phyloP scores from a whole-genome alignment of 2,329 filamentous ascomycete genomes.

The Knufia fluminis region DNA sequence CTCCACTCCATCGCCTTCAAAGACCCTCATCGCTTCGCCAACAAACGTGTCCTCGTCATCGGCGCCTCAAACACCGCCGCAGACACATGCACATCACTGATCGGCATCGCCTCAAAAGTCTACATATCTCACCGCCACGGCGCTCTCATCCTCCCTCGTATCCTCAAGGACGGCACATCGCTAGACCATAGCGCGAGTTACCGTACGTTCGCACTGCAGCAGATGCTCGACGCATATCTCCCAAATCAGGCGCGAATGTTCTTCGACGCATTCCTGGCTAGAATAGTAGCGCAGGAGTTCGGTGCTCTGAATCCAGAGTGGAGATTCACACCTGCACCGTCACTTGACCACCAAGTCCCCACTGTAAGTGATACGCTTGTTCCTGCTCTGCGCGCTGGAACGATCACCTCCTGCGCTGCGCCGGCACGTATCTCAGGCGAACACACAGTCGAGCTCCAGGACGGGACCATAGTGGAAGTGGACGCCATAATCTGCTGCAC shows the following conservation, averaged over 20 bases:
- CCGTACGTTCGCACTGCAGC: constrained; percentile 14
- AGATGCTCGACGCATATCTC: constrained; percentile 10
- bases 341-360: constrained; percentile 25
- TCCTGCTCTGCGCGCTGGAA: constrained; percentile 23
- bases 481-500: constrained; percentile 31
- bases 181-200: constrained; percentile 21
- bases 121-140: constrained; percentile 21
- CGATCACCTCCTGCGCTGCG: constrained; percentile 21
- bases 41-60: constrained; percentile 22
- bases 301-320: constrained; percentile 17
- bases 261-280: constrained; percentile 12
- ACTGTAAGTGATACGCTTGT: constrained; percentile 26
- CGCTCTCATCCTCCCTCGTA: constrained; percentile 17
- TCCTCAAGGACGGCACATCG: constrained; percentile 16
- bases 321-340: constrained; percentile 23
- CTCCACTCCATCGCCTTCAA: constrained; percentile 15
- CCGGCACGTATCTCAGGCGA: constrained; percentile 20
- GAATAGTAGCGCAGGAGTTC: constrained; percentile 9
- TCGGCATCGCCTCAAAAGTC: constrained; percentile 15
- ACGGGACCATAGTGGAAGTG: constrained; percentile 27
- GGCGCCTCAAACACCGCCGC: constrained; percentile 25
- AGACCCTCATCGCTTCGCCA: constrained; percentile 14
- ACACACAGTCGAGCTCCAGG: constrained; percentile 24
- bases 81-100: constrained; percentile 21
- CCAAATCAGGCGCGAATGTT: constrained; percentile 12